Conservation (phyloP, 257 asterid genomes). For the Handroanthus guayacan region DNA sequence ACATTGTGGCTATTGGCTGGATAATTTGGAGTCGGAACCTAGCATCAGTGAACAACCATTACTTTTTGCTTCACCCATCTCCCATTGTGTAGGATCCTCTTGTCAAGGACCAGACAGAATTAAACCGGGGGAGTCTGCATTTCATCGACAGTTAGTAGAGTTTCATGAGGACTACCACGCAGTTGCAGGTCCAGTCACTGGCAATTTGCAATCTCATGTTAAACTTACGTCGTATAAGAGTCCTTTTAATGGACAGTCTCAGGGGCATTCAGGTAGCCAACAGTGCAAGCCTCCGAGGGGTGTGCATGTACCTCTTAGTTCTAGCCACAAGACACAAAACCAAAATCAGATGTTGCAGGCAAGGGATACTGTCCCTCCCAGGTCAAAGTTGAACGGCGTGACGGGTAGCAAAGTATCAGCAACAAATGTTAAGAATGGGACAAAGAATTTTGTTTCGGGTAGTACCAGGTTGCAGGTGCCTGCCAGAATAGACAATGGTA, state of each 20-base stretch:
- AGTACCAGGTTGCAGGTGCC: constrained; percentile 43
- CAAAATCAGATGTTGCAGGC: constrained; percentile 50
- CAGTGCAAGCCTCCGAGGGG: constrained; percentile 41
- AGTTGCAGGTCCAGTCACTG: constrained; percentile 26
- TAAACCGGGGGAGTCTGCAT: constrained; percentile 39
- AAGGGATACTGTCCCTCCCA: constrained; percentile 49
- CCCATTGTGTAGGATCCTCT: constrained; percentile 43
- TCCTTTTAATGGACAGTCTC: constrained; percentile 44
- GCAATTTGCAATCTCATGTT: constrained; percentile 35
- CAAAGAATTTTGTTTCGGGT: constrained; percentile 44
- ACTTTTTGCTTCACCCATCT: constrained; percentile 40
- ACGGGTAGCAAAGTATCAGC: constrained; percentile 40
- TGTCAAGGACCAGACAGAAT: constrained; percentile 49
- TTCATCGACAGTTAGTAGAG: constrained; percentile 45
- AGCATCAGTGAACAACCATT: constrained; percentile 41
- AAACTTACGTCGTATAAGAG: constrained; percentile 36
- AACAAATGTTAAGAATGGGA: constrained; percentile 39
- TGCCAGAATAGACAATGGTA: constrained; percentile 43
- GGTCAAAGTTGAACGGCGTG: constrained; percentile 45
- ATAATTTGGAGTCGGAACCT: constrained; percentile 37
- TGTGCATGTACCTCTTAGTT: constrained; percentile 41
- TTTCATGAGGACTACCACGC: constrained; percentile 32
- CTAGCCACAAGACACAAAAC: constrained; percentile 40
- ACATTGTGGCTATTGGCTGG: constrained; percentile 62
- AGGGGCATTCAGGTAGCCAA: constrained; percentile 42